phyloP scores from a whole-genome alignment of 331 rosid genomes.

The Pyrus hybrid region DNA sequence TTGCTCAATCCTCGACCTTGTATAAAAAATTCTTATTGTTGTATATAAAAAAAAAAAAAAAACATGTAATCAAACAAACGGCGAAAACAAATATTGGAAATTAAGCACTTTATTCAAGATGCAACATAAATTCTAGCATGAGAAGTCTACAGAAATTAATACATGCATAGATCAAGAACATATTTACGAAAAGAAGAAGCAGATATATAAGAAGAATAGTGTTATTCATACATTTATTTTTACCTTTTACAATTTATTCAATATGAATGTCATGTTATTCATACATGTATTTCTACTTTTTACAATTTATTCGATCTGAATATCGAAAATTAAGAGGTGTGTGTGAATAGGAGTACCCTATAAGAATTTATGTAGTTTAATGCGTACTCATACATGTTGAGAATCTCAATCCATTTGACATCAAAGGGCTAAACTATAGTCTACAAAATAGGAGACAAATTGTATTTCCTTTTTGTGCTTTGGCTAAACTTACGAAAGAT shows the following conservation, averaged over 20 bases:
- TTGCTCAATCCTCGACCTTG: background rate
- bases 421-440: background rate
- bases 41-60: background rate
- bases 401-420: background rate
- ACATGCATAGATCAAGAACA: background rate
- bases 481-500: background rate
- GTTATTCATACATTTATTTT: no score
- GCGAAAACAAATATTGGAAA: no score
- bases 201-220: no score
- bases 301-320: no score
- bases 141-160: background rate
- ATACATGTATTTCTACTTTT: no score
- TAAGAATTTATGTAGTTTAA: no score
- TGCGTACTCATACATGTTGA: background rate
- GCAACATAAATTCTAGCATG: background rate
- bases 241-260: no score
- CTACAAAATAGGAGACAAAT: background rate
- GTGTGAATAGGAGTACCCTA: no score
- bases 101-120: background rate
- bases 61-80: background rate
- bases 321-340: no score
- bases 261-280: no score
- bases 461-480: background rate
- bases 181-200: background rate
- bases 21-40: no score